phyloP scores from a whole-genome alignment of 768 basidiomycete species.

The Boletus sp. region DNA sequence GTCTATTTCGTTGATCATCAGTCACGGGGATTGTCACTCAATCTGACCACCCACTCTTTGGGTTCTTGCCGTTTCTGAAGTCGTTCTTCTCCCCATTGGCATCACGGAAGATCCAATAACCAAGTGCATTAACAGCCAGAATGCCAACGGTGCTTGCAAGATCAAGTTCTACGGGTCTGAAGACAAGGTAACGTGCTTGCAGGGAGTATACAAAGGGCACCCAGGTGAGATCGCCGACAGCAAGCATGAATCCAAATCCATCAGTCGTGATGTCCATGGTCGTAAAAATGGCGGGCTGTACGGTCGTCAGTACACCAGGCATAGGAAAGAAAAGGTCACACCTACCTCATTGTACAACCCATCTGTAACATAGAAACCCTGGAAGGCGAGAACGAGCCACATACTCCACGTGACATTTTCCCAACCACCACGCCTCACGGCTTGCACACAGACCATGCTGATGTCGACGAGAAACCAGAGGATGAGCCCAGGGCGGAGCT shows the following conservation, averaged over 20 bases:
- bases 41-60: constrained; percentile 63
- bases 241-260: constrained; percentile 98
- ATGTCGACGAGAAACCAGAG: constrained; percentile 92
- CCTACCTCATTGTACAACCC: constrained; percentile 86
- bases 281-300: constrained; percentile 80
- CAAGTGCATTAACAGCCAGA: constrained; percentile 59
- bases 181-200: constrained; percentile 94
- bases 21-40: neutral
- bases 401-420: constrained; percentile 79
- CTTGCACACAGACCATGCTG: constrained; percentile 89
- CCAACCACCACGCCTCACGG: constrained; percentile 67
- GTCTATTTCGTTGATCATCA: constrained; percentile 43
- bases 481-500: constrained; percentile 58
- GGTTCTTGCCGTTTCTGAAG: constrained; percentile 90
- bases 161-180: constrained; percentile 78
- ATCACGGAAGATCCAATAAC: constrained; percentile 88
- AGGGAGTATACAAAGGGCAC: constrained; percentile 93
- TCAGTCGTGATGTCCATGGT: constrained; percentile 98
- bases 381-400: constrained; percentile 85
- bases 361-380: constrained; percentile 86
- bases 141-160: constrained; percentile 50
- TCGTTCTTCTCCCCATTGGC: constrained; percentile 95
- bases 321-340: neutral
- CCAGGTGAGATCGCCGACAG: constrained; percentile 89
- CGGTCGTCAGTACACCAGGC: neutral